Conservation (phyloP, 2,329 filamentous ascomycete genomes). For the Xylaria sp. region DNA sequence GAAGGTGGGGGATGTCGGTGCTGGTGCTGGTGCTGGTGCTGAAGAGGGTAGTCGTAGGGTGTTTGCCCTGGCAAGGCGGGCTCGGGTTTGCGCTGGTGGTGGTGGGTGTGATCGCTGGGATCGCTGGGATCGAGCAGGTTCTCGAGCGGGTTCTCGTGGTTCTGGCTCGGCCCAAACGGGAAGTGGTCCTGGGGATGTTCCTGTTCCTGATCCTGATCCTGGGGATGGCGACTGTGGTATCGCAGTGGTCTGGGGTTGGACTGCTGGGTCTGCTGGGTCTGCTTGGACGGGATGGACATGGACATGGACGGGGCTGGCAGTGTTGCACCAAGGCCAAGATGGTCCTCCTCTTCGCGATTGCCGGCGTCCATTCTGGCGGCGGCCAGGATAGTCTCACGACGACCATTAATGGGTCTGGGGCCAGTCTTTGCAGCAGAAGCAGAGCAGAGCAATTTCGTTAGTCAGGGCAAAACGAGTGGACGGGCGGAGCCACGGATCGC, state of each 20-base stretch:
- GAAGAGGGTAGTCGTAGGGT: background rate
- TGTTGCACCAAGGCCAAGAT: slow-evolving; percentile 30
- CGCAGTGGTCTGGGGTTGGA: slow-evolving; percentile 26
- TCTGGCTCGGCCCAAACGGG: slow-evolving; percentile 12
- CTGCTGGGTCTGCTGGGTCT: too few species aligned
- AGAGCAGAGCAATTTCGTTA: slow-evolving; percentile 15
- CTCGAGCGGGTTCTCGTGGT: slow-evolving; percentile 12
- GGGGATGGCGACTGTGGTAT: slow-evolving; percentile 29
- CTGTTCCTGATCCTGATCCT: slow-evolving; percentile 8
- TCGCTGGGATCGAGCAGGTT: background rate
- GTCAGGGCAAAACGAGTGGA: slow-evolving; percentile 22
- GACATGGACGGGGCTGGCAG: slow-evolving; percentile 29
- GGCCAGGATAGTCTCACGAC: slow-evolving; percentile 35
- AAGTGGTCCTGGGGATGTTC: slow-evolving; percentile 10
- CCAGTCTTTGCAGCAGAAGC: too few species aligned
- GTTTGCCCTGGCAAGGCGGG: slow-evolving; percentile 16
- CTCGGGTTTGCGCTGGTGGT: slow-evolving; percentile 17
- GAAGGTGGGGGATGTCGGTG: slow-evolving; percentile 21
- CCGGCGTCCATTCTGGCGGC: slow-evolving; percentile 44
- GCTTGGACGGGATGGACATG: too few species aligned
- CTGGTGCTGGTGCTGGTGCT: slow-evolving; percentile 14
- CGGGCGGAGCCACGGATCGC: slow-evolving; percentile 19
- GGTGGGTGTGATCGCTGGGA: slow-evolving; percentile 13
- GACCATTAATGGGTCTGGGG: slow-evolving; percentile 23
- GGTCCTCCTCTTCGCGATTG: slow-evolving; percentile 41